phyloP scores from a whole-genome alignment of 805 yeast species.

The Kodamaea lidongshanica region DNA sequence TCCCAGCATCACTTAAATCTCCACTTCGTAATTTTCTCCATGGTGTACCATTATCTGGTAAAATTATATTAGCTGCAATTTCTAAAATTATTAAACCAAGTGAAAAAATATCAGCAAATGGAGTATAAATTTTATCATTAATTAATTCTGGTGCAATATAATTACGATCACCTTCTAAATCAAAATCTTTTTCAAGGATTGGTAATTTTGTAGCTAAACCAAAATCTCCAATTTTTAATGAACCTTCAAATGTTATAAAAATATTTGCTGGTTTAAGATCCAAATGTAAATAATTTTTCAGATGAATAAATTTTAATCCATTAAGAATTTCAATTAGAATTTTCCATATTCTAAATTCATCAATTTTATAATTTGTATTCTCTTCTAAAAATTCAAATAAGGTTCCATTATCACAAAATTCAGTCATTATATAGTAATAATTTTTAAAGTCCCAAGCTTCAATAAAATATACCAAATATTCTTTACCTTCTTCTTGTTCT shows the following conservation, averaged over 20 bases:
- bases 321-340: constrained; percentile 75
- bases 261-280: constrained; percentile 95
- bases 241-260: constrained; percentile 90
- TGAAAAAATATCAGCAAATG: constrained; percentile 93
- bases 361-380: constrained; percentile 67
- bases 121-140: constrained; percentile 73
- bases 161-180: constrained; percentile 95
- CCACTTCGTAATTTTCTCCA: constrained; percentile 97
- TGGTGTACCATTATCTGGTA: constrained; percentile 93
- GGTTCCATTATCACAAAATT: constrained; percentile 91
- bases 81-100: constrained; percentile 90
- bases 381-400: constrained; percentile 74
- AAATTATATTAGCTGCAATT: constrained; percentile 88
- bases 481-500: constrained; percentile 58
- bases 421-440: constrained; percentile 85
- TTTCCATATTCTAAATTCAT: constrained; percentile 98
- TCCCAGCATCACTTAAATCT: constrained; percentile 91
- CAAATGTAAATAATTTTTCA: constrained; percentile 66
- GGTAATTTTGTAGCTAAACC: constrained; percentile 89
- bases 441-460: constrained; percentile 81
- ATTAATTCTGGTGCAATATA: constrained; percentile 97
- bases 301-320: constrained; percentile 79
- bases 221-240: constrained; percentile 90
- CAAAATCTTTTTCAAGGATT: constrained; percentile 56
- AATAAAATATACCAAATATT: constrained; percentile 68